Base-by-base conservation (phyloP, 1,284 basidiomycete genomes). In the Puccinia novopanici region DNA sequence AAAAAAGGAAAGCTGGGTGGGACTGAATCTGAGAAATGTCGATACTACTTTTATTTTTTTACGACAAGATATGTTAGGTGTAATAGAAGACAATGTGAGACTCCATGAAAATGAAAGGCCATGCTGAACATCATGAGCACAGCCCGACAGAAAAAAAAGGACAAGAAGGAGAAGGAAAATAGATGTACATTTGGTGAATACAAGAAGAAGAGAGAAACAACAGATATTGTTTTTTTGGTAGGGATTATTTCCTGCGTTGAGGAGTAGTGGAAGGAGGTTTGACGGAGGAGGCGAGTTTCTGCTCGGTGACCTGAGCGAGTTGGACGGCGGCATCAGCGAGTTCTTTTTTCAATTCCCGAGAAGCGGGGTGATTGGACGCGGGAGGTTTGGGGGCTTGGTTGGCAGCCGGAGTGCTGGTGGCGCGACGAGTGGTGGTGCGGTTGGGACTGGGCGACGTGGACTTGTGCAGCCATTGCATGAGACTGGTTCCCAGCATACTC, bases 391-490 rank as follows among this genome's bases (percentile, higher is more conserved):
- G 30, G 37, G 12, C 19, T 40, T 27, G 45, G 2, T 48, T 42
- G 27, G 52, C 17, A 27, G 57, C 27, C 3, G 22, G 27, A 19
- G 40, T 22, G 52, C 57, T 70, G n/a, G 45, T 50, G 48, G 68
- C 30, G 12, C 24, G 27, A 61, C 24, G 27, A 61, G 57, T 42
- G 59, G 12, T 34, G 22, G 5, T 59, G 24, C 15, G 40, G 13
- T 45, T 61, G 37, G 72, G 34, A 34, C 34, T 34, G 34, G 34
- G 2, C 34, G 34, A 34, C 15, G 50, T 34, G 24, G 54, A 59
- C 19, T 37, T 48, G 57, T 80, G 78, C 15, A 80, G 40, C 57
- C 70, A 80, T 80, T 72, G 71, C 78, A 80, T 80, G 15, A 80
- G 45, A 52, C 55, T 61, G 15, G 70, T 73, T 15, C 78, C 78